These are phyloP conservation scores for Rhizopogon salebrosus DNA, from an alignment of 768 basidiomycete species.

Conservation along the genomic window DNA sequence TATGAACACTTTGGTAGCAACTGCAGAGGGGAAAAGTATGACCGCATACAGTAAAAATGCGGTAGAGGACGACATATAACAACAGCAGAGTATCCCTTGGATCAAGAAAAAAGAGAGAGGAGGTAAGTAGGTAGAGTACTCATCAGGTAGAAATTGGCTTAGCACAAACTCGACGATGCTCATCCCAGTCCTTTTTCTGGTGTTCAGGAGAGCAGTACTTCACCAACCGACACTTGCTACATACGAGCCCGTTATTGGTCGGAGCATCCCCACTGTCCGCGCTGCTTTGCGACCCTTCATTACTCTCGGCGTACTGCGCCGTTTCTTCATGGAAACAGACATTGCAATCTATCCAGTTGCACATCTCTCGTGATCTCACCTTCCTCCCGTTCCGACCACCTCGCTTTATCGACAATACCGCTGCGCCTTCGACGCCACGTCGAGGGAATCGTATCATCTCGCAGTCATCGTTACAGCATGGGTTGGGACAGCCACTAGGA, in stretches of 20 bases:
- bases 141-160: constrained; percentile 22
- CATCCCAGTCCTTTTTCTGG: constrained; percentile 74
- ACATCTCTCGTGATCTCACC: constrained; percentile 59
- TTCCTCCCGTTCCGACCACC: constrained; percentile 45
- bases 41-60: not conserved
- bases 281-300: constrained; percentile 40
- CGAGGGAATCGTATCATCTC: constrained; percentile 80
- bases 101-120: not conserved
- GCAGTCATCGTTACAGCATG: constrained; percentile 75
- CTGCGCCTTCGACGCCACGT: constrained; percentile 54
- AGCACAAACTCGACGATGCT: constrained; percentile 68
- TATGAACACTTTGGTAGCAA: not conserved
- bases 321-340: constrained; percentile 50
- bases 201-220: constrained; percentile 74
- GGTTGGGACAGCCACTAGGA: constrained; percentile 75
- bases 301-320: constrained; percentile 28
- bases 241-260: constrained; percentile 48
- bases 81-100: not conserved
- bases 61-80: not conserved
- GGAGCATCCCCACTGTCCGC: constrained; percentile 27
- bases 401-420: constrained; percentile 58
- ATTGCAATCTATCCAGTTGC: constrained; percentile 78
- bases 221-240: constrained; percentile 75
- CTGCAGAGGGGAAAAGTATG: not conserved
- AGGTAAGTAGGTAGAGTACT: not conserved